A percentile compares a stretch with the other conserved stretches of the same genome.
Conservation (phyloP, 768 basidiomycete genomes). For the Lactifluus hygrophoroides region DNA sequence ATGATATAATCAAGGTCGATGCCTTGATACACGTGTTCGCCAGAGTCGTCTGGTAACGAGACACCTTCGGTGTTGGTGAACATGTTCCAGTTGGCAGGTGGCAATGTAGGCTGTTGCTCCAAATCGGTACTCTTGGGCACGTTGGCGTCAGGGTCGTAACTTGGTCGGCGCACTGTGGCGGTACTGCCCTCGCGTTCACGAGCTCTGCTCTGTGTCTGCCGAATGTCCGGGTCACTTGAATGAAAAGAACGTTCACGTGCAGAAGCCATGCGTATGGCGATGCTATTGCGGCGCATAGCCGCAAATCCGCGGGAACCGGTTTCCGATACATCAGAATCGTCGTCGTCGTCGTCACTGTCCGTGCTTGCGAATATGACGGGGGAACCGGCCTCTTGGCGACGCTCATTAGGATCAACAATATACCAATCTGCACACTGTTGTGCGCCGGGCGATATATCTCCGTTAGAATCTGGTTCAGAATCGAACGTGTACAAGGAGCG, state of each 20-base stretch:
- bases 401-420: conserved; percentile 9
- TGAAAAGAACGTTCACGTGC: background rate
- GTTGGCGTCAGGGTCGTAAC: background rate
- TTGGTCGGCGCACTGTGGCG: conserved; percentile 10
- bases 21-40: conserved; percentile 11
- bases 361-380: conserved; percentile 12
- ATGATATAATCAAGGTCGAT: conserved; percentile 16
- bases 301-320: conserved; percentile 6
- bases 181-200: conserved; percentile 11
- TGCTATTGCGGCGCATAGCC: conserved; percentile 10
- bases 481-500: background rate
- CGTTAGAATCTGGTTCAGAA: background rate
- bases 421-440: conserved; percentile 13
- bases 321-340: conserved; percentile 15
- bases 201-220: background rate
- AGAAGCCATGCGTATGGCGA: conserved; percentile 11
- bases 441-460: background rate
- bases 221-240: background rate
- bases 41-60: background rate
- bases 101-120: conserved; percentile 11
- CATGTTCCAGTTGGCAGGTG: conserved; percentile 13
- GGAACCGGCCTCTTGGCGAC: conserved; percentile 12
- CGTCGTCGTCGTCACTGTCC: conserved; percentile 7
- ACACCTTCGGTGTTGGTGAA: background rate
- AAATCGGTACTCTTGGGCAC: background rate